Conservation (phyloP, 495 filamentous ascomycete species). For the Penicillium goetzii region DNA sequence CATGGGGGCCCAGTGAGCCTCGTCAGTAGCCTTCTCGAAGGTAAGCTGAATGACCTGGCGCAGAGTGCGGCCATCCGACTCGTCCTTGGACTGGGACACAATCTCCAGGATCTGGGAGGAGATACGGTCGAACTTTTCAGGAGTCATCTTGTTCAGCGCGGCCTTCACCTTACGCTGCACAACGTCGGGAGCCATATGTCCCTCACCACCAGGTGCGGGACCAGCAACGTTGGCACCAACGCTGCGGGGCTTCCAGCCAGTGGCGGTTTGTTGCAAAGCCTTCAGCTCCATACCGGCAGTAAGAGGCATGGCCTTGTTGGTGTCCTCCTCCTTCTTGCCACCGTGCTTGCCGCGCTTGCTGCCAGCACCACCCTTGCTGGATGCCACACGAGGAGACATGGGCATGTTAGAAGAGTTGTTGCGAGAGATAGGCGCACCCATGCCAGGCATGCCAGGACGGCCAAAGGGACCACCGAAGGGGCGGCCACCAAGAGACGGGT, state of each 20-base stretch:
- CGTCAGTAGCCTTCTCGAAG: constrained; percentile 98
- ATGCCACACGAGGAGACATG: constrained; percentile 55
- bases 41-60: constrained; percentile 98
- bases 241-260: constrained; percentile 90
- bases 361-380: constrained; percentile 56
- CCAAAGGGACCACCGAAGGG: constrained; percentile 56
- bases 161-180: constrained; percentile 99
- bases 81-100: constrained; percentile 91
- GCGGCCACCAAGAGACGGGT: constrained; percentile 61
- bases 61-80: constrained; percentile 90
- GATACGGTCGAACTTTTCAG: constrained; percentile 97
- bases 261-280: constrained; percentile 67
- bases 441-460: constrained; percentile 50
- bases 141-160: constrained; percentile 98
- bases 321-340: constrained; percentile 60
- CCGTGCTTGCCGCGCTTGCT: constrained; percentile 54
- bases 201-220: constrained; percentile 56
- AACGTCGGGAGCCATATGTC: constrained; percentile 81
- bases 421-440: constrained; percentile 58
- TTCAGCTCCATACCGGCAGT: constrained; percentile 80
- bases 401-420: constrained; percentile 60
- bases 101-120: constrained; percentile 91
- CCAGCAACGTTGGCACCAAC: constrained; percentile 55
- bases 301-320: constrained; percentile 84
- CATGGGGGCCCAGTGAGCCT: constrained; percentile 98